These are phyloP conservation scores for Jimgerdemannia lactiflua DNA, from an alignment of 192 early-diverging fungal genomes.

Conservation along the genomic window DNA sequence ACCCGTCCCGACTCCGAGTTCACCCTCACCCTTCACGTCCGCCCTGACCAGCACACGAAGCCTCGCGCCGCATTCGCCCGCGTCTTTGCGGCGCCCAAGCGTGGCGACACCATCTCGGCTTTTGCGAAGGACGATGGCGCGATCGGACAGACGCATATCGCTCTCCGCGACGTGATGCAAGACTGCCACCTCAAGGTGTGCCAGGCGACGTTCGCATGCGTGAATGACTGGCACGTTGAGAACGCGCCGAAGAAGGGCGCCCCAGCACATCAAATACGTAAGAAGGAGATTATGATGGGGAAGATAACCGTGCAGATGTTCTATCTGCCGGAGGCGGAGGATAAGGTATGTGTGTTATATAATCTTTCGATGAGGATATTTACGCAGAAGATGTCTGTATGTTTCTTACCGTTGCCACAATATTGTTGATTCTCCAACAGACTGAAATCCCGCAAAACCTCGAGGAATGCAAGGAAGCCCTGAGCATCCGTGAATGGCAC, in stretches of 20 bases:
- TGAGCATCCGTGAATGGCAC: constrained; percentile 19
- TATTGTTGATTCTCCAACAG: too few relatives aligned
- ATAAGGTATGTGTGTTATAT: constrained; percentile 6
- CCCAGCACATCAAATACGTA: background rate
- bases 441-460: constrained; percentile 10
- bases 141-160: constrained; percentile 14
- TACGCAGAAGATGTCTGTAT: too few relatives aligned
- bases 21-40: constrained; percentile 14
- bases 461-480: constrained; percentile 21
- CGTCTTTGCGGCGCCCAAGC: constrained; percentile 11
- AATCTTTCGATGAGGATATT: too few relatives aligned
- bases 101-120: constrained; percentile 4
- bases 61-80: constrained; percentile 17
- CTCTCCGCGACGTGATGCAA: constrained; percentile 7
- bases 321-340: constrained; percentile 13
- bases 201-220: constrained; percentile 18
- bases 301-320: constrained; percentile 21
- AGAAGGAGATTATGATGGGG: constrained; percentile 19
- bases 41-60: constrained; percentile 14
- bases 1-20: constrained; percentile 21
- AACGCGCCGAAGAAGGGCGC: background rate
- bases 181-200: constrained; percentile 17
- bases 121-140: constrained; percentile 18
- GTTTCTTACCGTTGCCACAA: too few relatives aligned
- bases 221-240: constrained; percentile 24